Evolutionary conservation across 352 stramenopile genomes (phyloP), one percentile per base, ranked within the genome.

Genomic region (Phytophthora melonis): DNA sequence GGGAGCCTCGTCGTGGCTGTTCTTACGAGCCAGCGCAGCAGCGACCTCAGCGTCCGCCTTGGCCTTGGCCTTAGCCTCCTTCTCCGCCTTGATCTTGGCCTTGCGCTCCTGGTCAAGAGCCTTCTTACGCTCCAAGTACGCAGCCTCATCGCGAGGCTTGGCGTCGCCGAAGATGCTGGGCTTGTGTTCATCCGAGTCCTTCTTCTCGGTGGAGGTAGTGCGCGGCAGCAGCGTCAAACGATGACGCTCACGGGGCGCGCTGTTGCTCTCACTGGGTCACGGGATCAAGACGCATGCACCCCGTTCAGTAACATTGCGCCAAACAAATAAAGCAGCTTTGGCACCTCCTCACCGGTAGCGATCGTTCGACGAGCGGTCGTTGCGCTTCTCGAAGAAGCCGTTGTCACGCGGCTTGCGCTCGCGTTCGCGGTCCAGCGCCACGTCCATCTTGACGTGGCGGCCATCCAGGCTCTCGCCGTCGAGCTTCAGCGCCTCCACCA

Each of bases 81-180:
- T 75, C 27, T 39, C 58, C 45, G 53, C 68, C 64, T 87, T 84
- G 6, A 58, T 68, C 63, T 80, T 80, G 2, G 69, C 63, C 72
- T 79, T 76, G 27, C 58, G 63, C 58, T 84, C 79, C 30, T 63
- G 30, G 43, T 84, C 72, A 13, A 55, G 63, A 39, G 78, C 63
- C 52, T 89, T 92, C 77, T 91, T 88, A 43, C 86, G 88, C 68
- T 93, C 88, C 11, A 81, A 75, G 65, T 94, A 92, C 58, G 75
- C 83, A 8, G 58, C 34, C 45, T 96, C 89, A 43, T 96, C 89
- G 34, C 87, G 89, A 3, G 90, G 89, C 76, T 96, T 97, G 19
- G 90, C 90, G n/a, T 95, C 83, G 16, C 90, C 90, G 58, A 97
- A 97, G 61, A 93, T 90, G 72, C 75, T 95, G 19, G 82, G 71